phyloP scores from a whole-genome alignment of 805 yeast species.

The Candida nonsorbophila region DNA sequence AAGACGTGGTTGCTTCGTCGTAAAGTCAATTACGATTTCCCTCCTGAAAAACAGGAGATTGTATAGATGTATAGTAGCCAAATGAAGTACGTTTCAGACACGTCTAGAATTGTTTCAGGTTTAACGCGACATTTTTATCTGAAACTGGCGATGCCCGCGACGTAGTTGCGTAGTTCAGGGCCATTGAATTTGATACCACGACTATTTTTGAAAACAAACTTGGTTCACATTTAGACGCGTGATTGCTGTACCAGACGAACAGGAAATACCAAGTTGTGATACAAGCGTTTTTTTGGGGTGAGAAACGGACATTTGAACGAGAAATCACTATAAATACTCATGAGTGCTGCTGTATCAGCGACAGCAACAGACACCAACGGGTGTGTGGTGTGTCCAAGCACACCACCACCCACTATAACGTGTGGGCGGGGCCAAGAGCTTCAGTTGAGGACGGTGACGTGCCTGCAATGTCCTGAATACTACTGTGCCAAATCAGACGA shows the following conservation, averaged over 20 bases:
- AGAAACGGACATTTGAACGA: too few relatives aligned
- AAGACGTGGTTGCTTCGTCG: constrained; percentile 47
- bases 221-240: too few relatives aligned
- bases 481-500: constrained; percentile 15
- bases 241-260: too few relatives aligned
- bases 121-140: too few relatives aligned
- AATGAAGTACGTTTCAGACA: too few relatives aligned
- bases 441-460: constrained; percentile 14
- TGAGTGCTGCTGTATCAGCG: constrained; percentile 8
- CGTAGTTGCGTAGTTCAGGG: too few relatives aligned
- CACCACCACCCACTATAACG: constrained; percentile 18
- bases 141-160: too few relatives aligned
- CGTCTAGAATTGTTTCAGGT: too few relatives aligned
- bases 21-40: constrained; percentile 19
- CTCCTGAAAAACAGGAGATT: not conserved
- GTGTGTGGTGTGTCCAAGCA: constrained; percentile 28
- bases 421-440: constrained; percentile 21
- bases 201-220: too few relatives aligned
- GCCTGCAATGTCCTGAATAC: constrained; percentile 19
- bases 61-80: too few relatives aligned
- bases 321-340: too few relatives aligned
- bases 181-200: too few relatives aligned
- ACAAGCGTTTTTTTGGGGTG: constrained; percentile 4
- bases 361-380: constrained; percentile 23
- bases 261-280: not conserved